Evolutionary conservation across 2,329 filamentous ascomycete genomes (phyloP), one percentile per base, ranked within the genome.

Genomic region (Geoglossum cookeanum): DNA sequence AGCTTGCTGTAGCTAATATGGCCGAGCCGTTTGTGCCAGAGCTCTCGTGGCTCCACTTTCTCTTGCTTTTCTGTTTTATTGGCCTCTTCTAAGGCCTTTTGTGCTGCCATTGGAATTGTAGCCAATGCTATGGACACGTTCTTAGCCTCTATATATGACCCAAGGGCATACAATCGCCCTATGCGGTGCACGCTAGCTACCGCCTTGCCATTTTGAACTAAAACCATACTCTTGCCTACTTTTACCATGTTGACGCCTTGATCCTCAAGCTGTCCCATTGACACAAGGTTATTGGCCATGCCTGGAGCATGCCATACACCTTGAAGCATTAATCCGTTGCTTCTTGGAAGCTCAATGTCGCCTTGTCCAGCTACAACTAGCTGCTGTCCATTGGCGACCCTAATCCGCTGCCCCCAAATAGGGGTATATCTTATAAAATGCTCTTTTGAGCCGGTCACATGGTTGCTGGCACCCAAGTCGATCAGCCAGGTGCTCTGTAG

Each of bases 381-480:
- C 6, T 33, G 30, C 30, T 51, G 48, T 13, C 48, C 48, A 51
- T 51, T 51, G 27, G 48, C 48, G 15, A 51, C 30, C 32, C 6
- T 17, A 15, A 51, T 15, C 15, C 30, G 48, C 48, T 51, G 27
- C 27, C 48, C 27, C 27, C 32, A 8, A 22, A 32, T 51, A 17
- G 48, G 48, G 3, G 30, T 51, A 32, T 51, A 51, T 17, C 9
- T 51, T 8, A 22, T 22, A 45, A 55, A 55, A 39, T 45, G 13
- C 53, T 27, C 13, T 11, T 35, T 39, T 6, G 27, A 29, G 53
- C 53, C 30, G 22, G 53, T 55, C 15, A 35, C 35, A 39, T 55
- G 33, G 39, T 45, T 55, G 53, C 53, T 55, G 22, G 53, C 33
- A 42, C 53, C 53, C 3, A n/a, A 42, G 32, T 55, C 53, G 29